phyloP scores from a whole-genome alignment of 768 basidiomycete species.

The Pleurotus djamor region DNA sequence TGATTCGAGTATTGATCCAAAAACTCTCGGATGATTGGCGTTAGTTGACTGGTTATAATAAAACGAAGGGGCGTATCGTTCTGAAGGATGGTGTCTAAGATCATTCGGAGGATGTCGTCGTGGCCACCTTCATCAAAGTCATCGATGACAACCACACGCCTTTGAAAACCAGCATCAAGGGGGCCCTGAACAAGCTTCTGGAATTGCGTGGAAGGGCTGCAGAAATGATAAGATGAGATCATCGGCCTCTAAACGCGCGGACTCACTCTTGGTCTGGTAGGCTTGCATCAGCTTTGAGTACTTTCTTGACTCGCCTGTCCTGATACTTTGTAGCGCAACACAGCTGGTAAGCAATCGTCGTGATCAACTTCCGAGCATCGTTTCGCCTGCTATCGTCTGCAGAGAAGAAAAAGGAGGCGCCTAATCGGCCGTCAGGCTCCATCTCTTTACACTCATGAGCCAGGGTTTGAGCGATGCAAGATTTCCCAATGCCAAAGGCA shows the following conservation, averaged over 20 bases:
- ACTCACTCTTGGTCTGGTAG: neutral
- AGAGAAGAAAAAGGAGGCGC: constrained; percentile 27
- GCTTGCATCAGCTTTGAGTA: neutral
- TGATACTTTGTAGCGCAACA: constrained; percentile 10
- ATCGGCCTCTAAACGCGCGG: no score
- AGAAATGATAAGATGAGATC: neutral
- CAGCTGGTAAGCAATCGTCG: constrained; percentile 29
- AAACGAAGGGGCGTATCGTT: constrained; percentile 24
- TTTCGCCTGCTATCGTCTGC: constrained; percentile 20
- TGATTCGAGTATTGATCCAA: neutral
- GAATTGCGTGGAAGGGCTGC: neutral
- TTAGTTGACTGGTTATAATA: constrained; percentile 26
- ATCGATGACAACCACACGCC: neutral
- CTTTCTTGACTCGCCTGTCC: neutral
- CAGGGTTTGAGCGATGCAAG: constrained; percentile 27
- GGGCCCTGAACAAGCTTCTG: neutral
- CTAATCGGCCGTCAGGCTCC: constrained; percentile 19
- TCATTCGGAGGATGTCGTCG: neutral
- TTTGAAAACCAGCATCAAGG: neutral
- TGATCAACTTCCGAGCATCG: constrained; percentile 23
- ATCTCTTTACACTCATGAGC: constrained; percentile 9
- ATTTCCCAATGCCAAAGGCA: constrained; percentile 31
- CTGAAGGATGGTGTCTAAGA: constrained; percentile 15
- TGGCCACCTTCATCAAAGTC: neutral
- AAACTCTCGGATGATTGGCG: constrained; percentile 18